Evolutionary conservation across 352 stramenopile genomes (phyloP).

Genomic region (Aphanomyces cochlioides): DNA sequence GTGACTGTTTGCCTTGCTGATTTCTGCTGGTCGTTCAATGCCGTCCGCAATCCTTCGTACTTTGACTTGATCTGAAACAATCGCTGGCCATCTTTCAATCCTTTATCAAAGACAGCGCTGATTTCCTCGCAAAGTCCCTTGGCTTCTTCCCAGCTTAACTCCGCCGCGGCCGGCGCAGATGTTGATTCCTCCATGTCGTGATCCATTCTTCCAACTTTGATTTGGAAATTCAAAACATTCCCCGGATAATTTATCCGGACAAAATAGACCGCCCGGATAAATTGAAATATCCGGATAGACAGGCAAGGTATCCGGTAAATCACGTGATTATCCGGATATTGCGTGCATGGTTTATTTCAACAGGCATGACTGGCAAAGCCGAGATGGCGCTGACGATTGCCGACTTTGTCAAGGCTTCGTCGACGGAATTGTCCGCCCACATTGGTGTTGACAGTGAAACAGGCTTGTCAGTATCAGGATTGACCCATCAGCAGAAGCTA

Average conservation of each 20-base stretch:
- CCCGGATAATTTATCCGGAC: too few species aligned
- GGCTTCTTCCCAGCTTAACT: conserved; percentile 27
- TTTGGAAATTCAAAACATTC: conserved; percentile 16
- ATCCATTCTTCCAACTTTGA: not conserved
- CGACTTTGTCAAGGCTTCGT: conserved; percentile 29
- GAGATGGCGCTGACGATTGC: conserved; percentile 27
- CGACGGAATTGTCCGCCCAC: conserved; percentile 6
- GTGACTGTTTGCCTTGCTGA: conserved; percentile 20
- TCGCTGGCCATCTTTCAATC: conserved; percentile 20
- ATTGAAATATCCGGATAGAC: too few species aligned
- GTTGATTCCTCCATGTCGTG: not conserved
- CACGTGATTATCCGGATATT: not conserved
- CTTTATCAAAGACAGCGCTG: conserved; percentile 22
- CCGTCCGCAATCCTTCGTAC: conserved; percentile 3
- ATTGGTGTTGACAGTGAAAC: not conserved
- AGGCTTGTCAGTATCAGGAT: conserved; percentile 19
- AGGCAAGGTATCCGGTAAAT: too few species aligned
- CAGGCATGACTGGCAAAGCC: not conserved
- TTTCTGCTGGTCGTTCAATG: not conserved
- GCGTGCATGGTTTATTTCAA: not conserved
- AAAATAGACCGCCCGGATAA: not conserved
- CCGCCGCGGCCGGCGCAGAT: not conserved
- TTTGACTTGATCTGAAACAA: not conserved
- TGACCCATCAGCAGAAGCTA: conserved; percentile 28
- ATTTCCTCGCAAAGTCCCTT: conserved; percentile 25